Percentiles rank a stretch among this genome's conserved stretches.
These are phyloP conservation scores for Trichoderma pleuroti DNA, from an alignment of 2,329 filamentous ascomycete genomes.

Conservation along the genomic window DNA sequence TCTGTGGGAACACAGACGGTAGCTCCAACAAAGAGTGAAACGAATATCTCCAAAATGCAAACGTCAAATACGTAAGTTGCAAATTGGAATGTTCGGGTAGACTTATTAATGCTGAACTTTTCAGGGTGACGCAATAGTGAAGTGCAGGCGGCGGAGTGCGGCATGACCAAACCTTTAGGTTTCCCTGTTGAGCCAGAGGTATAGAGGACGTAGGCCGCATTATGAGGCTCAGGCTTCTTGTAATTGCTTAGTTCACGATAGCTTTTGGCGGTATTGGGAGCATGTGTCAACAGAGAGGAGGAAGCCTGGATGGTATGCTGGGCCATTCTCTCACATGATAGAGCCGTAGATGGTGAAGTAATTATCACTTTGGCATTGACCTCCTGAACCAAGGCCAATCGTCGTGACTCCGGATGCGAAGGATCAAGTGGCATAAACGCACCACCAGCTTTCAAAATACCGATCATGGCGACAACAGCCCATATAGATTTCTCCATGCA, in stretches of 20 bases:
- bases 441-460: slow-evolving; percentile 14
- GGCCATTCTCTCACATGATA: neutral
- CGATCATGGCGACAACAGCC: neutral
- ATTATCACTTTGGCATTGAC: slow-evolving; percentile 18
- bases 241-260: neutral
- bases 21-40: slow-evolving; percentile 6
- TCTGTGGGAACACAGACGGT: slow-evolving; percentile 23
- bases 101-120: neutral
- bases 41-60: neutral
- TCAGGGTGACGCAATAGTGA: neutral
- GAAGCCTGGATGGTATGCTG: neutral
- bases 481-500: slow-evolving; percentile 16
- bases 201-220: slow-evolving; percentile 21
- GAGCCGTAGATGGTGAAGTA: neutral
- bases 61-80: slow-evolving; percentile 8
- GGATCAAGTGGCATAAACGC: slow-evolving; percentile 11
- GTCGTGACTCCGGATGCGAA: neutral
- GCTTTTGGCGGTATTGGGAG: neutral
- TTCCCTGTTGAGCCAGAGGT: slow-evolving; percentile 24
- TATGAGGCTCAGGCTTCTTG: neutral
- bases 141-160: neutral
- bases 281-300: neutral
- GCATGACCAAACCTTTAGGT: slow-evolving; percentile 23
- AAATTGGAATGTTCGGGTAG: neutral
- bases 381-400: slow-evolving; percentile 15